phyloP scores from a whole-genome alignment of 768 basidiomycete species.

The Lentinula sp. region DNA sequence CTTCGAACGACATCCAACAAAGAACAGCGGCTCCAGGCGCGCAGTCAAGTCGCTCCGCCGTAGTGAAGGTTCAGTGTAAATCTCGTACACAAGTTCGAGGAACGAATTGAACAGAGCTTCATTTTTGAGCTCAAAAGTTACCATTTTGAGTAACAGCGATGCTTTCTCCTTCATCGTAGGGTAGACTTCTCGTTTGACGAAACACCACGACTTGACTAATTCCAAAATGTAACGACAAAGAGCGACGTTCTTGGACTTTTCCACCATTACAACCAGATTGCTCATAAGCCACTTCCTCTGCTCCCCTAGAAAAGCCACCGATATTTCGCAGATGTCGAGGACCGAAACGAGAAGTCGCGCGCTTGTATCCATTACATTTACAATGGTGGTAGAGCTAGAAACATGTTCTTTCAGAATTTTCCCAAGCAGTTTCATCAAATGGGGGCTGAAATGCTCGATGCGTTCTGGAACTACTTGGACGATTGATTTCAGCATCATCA shows the following conservation, averaged over 20 bases:
- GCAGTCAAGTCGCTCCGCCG: constrained; percentile 92
- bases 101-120: constrained; percentile 80
- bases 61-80: constrained; percentile 82
- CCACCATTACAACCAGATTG: constrained; percentile 71
- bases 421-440: constrained; percentile 78
- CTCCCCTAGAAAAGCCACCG: constrained; percentile 80
- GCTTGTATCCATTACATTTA: constrained; percentile 46
- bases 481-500: constrained; percentile 84
- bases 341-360: constrained; percentile 70
- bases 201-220: constrained; percentile 84
- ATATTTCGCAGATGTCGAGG: constrained; percentile 79
- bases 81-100: constrained; percentile 86
- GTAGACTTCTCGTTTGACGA: constrained; percentile 77
- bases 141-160: constrained; percentile 83
- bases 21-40: constrained; percentile 87
- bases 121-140: constrained; percentile 69
- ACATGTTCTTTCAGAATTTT: constrained; percentile 88
- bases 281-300: constrained; percentile 78
- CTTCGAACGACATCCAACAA: constrained; percentile 83
- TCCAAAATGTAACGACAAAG: constrained; percentile 85
- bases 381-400: constrained; percentile 32
- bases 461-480: constrained; percentile 77
- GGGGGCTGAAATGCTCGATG: constrained; percentile 70
- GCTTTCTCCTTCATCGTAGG: constrained; percentile 97
- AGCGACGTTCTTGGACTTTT: constrained; percentile 77